phyloP scores from a whole-genome alignment of 305 asterid species.

The Solanum aculeatissimum region DNA sequence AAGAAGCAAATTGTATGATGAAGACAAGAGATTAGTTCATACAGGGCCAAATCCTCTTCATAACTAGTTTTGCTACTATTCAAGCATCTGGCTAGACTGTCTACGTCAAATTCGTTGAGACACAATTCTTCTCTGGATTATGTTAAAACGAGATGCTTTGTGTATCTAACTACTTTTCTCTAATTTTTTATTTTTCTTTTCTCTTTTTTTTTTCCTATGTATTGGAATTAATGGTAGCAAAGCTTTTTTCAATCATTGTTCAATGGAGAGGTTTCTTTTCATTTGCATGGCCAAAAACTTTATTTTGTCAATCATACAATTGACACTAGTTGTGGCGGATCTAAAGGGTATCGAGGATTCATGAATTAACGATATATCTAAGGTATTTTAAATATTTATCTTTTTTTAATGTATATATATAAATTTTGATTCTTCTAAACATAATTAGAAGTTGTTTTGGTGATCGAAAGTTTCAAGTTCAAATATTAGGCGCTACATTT shows the following conservation, averaged over 20 bases:
- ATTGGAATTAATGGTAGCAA: constrained; percentile 57
- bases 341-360: background rate
- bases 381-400: no score
- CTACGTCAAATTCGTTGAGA: background rate
- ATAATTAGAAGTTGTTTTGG: background rate
- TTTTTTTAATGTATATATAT: background rate
- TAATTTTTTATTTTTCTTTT: background rate
- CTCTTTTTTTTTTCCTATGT: background rate
- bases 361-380: background rate
- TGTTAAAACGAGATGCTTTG: background rate
- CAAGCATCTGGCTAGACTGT: background rate
- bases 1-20: constrained; percentile 20
- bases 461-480: background rate
- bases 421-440: background rate
- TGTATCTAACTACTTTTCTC: background rate
- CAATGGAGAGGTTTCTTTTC: constrained; percentile 1
- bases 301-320: background rate
- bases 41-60: constrained; percentile 91
- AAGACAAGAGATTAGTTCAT: constrained; percentile 48
- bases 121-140: no score
- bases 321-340: accelerated
- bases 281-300: background rate
- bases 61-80: constrained; percentile 57
- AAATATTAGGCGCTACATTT: no score
- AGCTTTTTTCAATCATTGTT: constrained; percentile 20